Evolutionary conservation across 129 eudicot species (phyloP).

Genomic region (Glebionis coronaria): DNA sequence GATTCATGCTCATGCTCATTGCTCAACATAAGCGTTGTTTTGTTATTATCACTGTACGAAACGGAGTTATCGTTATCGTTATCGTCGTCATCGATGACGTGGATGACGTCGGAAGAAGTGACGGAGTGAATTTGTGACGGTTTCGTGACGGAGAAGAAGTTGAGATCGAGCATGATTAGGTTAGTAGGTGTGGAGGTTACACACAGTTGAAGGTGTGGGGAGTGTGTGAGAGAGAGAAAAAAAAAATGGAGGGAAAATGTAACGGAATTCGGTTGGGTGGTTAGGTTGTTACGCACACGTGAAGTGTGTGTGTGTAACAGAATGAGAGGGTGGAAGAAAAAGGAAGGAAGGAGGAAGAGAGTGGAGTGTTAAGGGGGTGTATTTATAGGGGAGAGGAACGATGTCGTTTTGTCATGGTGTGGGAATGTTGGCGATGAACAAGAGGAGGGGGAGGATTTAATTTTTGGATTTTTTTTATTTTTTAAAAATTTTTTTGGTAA

Average conservation of each 20-base stretch:
- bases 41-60: not conserved
- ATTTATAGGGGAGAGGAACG: too few relatives aligned
- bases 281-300: slow-evolving; percentile 5
- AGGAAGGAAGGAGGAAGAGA: too few relatives aligned
- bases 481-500: too few relatives aligned
- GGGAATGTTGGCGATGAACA: too few relatives aligned
- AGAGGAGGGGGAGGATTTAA: too few relatives aligned
- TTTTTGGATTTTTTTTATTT: too few relatives aligned
- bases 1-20: slow-evolving; percentile 20
- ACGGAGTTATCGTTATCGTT: slow-evolving; percentile 7
- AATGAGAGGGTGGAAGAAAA: too few relatives aligned
- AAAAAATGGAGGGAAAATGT: slow-evolving; percentile 15
- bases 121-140: slow-evolving; percentile 29
- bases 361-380: too few relatives aligned
- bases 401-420: too few relatives aligned
- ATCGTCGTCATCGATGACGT: slow-evolving; percentile 33
- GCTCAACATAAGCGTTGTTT: not conserved
- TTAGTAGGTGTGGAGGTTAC: not conserved
- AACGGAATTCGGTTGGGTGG: not conserved
- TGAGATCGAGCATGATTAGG: slow-evolving; percentile 63
- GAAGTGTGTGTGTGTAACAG: not conserved
- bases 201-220: slow-evolving; percentile 8
- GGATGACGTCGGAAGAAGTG: slow-evolving; percentile 41
- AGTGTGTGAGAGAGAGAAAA: slow-evolving; percentile 23
- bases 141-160: slow-evolving; percentile 31